Base-by-base conservation (phyloP, 805 yeast species). In the Saturnispora galanensis region DNA sequence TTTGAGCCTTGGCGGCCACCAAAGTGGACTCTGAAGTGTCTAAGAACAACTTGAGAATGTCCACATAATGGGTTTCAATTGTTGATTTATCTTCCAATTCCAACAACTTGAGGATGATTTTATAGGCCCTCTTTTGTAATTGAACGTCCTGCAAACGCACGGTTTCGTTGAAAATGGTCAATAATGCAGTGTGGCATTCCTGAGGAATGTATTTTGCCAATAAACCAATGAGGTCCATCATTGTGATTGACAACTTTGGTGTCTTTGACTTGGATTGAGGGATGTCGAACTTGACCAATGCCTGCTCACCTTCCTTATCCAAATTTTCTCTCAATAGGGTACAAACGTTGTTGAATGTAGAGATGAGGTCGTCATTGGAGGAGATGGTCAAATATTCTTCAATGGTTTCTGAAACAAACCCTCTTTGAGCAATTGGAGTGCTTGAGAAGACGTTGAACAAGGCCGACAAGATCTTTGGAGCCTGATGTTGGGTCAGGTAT, bases 371-470 rank as follows among this genome's bases (percentile, higher is more conserved):
- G 15, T 70, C 76, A 28, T 73, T 65, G 1, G 79, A 69, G 9
- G 88, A 75, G 33, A 90, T 79, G 49, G 79, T 76, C 48, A 93
- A 68, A 61, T 81, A 89, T 0, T 80, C 74, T 54, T 87, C 89
- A 55, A 90, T 85, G 9, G 96, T 80, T 50, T 90, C 97, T 47
- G 88, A 71, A 41, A 93, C 78, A 60, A 73, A 87, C 10, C 86
- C 84, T 62, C 97, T 78, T 12, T 87, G 74, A 44, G 85, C 93
- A 33, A 93, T 82, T 38, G 77, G 66, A 10, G 97, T 88, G 53
- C 88, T 89, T n/a, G 90, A 77, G 64, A 84, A 93, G 13, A 93
- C 94, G 56, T 93, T 93, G 70, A 90, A 86, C 41, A 93, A 68
- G 16, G 88, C 96, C 10, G 95, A 83, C 42, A 93, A 69, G 41